phyloP scores from a whole-genome alignment of 2,329 filamentous ascomycete species.

The Reticulascus tulasneorum region DNA sequence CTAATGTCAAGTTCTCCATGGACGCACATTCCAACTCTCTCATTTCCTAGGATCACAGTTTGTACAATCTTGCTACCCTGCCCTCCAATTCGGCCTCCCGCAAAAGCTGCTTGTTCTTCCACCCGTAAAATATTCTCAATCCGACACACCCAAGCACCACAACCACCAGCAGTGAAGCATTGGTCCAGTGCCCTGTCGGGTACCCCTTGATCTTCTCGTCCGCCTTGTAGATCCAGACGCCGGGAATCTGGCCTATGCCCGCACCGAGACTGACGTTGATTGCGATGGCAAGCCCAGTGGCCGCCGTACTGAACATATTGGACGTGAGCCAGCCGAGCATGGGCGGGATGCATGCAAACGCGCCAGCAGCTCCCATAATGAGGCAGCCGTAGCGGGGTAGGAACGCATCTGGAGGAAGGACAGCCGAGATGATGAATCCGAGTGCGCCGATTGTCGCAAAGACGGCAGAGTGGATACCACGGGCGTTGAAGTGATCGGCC shows the following conservation, averaged over 20 bases:
- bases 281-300: constrained; percentile 65
- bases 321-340: constrained; percentile 68
- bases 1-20: too few relatives aligned
- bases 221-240: constrained; percentile 70
- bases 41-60: constrained; percentile 24
- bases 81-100: constrained; percentile 24
- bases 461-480: constrained; percentile 39
- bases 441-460: constrained; percentile 28
- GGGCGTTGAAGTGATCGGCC: constrained; percentile 58
- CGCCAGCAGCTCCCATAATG: constrained; percentile 62
- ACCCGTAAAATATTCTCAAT: constrained; percentile 53
- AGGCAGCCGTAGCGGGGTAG: constrained; percentile 63
- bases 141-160: constrained; percentile 51
- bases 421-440: background rate
- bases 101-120: constrained; percentile 35
- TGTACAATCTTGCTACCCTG: constrained; percentile 35
- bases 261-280: constrained; percentile 65
- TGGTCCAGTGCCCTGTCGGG: constrained; percentile 67
- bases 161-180: constrained; percentile 57
- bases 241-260: constrained; percentile 66
- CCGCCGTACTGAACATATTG: constrained; percentile 62
- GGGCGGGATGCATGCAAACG: constrained; percentile 66
- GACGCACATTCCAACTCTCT: too few relatives aligned
- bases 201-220: constrained; percentile 58
- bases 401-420: constrained; percentile 45